Evolutionary conservation across 2,329 filamentous ascomycete genomes (phyloP).

Genomic region (Colletotrichum tropicicola): DNA sequence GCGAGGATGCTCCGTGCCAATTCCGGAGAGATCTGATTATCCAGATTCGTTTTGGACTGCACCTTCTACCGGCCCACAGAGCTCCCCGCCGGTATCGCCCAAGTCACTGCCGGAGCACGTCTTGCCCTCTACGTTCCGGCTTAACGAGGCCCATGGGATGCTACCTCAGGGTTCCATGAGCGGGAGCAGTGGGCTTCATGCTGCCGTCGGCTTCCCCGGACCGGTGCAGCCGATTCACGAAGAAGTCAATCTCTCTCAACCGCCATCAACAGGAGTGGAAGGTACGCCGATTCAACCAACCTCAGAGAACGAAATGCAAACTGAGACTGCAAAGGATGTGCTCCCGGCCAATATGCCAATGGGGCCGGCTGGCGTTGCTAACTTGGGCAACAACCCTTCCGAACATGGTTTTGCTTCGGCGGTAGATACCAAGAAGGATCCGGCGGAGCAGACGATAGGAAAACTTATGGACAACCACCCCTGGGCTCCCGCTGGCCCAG

Average conservation of each 20-base stretch:
- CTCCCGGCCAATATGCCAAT: not conserved
- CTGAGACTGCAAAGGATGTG: constrained; percentile 26
- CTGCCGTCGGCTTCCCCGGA: not conserved
- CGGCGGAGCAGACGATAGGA: no score
- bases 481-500: no score
- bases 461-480: no score
- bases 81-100: constrained; percentile 46
- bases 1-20: constrained; percentile 44
- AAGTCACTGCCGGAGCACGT: constrained; percentile 36
- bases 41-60: constrained; percentile 30
- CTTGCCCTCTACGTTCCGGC: not conserved
- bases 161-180: not conserved
- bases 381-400: not conserved
- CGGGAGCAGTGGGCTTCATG: not conserved
- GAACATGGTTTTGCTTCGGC: not conserved
- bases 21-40: constrained; percentile 43
- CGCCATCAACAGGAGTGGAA: constrained; percentile 8
- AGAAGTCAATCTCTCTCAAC: not conserved
- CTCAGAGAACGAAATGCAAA: constrained; percentile 1
- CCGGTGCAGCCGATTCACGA: not conserved
- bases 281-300: constrained; percentile 17
- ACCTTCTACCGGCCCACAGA: constrained; percentile 31
- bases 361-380: not conserved
- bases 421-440: not conserved
- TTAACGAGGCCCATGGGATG: not conserved